Percentiles rank a stretch among this genome's conserved stretches.
Conservation (phyloP, 768 basidiomycete species). For the Mycena maculata region DNA sequence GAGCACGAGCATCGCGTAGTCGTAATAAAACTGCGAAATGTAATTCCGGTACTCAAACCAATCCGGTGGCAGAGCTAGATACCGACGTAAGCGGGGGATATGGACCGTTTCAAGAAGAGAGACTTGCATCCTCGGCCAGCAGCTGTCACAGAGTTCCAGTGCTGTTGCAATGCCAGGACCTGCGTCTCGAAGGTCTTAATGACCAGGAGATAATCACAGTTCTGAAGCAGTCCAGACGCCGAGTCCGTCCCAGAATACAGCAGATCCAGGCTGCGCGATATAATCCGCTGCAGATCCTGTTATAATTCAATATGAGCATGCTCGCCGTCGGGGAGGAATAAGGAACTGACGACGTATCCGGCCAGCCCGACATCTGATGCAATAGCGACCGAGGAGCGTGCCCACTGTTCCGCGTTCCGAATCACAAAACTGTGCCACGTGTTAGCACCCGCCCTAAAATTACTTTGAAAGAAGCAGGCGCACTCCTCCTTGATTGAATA, state of each 20-base stretch:
- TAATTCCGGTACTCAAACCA: slow-evolving; percentile 58
- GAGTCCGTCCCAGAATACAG: slow-evolving; percentile 86
- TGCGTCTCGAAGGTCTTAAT: slow-evolving; percentile 89
- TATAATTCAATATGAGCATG: slow-evolving; percentile 18
- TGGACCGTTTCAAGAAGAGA: background rate
- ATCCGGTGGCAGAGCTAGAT: slow-evolving; percentile 41
- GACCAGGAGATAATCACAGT: slow-evolving; percentile 87
- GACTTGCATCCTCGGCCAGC: slow-evolving; percentile 44
- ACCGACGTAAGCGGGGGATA: background rate
- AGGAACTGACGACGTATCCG: slow-evolving; percentile 76
- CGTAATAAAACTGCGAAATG: slow-evolving; percentile 80
- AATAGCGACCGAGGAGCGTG: slow-evolving; percentile 68
- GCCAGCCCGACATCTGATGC: slow-evolving; percentile 77
- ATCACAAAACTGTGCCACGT: slow-evolving; percentile 77
- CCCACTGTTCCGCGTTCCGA: slow-evolving; percentile 84
- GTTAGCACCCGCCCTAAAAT: slow-evolving; percentile 20
- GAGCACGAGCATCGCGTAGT: slow-evolving; percentile 88
- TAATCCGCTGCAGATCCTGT: slow-evolving; percentile 88
- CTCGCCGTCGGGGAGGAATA: background rate
- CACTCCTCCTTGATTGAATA: slow-evolving; percentile 94
- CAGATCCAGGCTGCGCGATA: slow-evolving; percentile 90
- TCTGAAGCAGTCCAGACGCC: slow-evolving; percentile 83
- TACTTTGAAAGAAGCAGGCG: slow-evolving; percentile 45
- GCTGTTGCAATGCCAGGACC: slow-evolving; percentile 66
- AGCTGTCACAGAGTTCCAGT: slow-evolving; percentile 57